Evolutionary conservation across 2,329 filamentous ascomycete species (phyloP).

Genomic region (Calonectria henricotiae): DNA sequence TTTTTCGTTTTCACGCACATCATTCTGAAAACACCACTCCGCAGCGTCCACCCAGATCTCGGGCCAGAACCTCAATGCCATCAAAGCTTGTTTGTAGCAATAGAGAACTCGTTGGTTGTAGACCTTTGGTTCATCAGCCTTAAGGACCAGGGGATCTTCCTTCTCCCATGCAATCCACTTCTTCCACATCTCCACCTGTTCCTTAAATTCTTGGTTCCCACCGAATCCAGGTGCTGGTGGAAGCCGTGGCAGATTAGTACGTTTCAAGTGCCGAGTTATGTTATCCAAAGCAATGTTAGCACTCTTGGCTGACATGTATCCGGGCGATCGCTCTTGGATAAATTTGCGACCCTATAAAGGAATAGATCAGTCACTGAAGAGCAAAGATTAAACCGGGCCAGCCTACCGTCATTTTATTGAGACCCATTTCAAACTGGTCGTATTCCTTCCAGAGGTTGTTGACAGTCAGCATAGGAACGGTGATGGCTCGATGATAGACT

Average conservation of each 20-base stretch:
- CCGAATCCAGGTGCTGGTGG: conserved; percentile 90
- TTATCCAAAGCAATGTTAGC: conserved; percentile 94
- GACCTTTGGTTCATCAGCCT: conserved; percentile 82
- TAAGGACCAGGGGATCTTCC: conserved; percentile 89
- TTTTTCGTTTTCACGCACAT: conserved; percentile 74
- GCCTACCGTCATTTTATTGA: conserved; percentile 92
- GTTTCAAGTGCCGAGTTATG: conserved; percentile 82
- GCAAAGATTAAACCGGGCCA: not conserved
- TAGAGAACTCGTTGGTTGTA: conserved; percentile 88
- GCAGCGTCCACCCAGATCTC: conserved; percentile 97
- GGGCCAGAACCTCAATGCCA: conserved; percentile 95
- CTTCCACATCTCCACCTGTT: conserved; percentile 92
- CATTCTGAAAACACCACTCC: conserved; percentile 91
- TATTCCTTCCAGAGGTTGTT: conserved; percentile 97
- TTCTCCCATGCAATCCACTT: conserved; percentile 97
- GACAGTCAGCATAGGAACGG: conserved; percentile 86
- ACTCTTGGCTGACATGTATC: conserved; percentile 96
- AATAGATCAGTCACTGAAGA: conserved; percentile 44
- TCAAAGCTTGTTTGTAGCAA: conserved; percentile 93
- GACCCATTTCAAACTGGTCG: conserved; percentile 92
- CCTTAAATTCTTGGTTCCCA: conserved; percentile 86
- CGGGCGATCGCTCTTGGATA: conserved; percentile 90
- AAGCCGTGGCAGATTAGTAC: conserved; percentile 84
- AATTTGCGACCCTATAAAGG: conserved; percentile 89
- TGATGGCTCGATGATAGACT: conserved; percentile 91